These are phyloP conservation scores for Yamadazyma spencermartinsiae DNA, from an alignment of 1,139 yeast species.

Conservation along the genomic window DNA sequence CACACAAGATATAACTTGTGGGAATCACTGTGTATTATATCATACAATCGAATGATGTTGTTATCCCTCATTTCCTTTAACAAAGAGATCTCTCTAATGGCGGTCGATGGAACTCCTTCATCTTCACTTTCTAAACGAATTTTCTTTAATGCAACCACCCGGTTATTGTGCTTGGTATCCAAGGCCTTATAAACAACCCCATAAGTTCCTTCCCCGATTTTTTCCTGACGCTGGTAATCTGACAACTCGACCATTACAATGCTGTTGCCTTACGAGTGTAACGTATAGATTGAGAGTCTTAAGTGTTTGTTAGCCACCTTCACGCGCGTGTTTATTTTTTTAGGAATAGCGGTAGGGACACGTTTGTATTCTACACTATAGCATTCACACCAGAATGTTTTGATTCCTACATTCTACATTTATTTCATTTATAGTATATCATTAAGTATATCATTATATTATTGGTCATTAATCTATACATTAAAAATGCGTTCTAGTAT, in stretches of 20 bases:
- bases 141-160: slow-evolving; percentile 92
- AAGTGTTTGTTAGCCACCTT: too few species aligned
- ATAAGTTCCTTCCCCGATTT: slow-evolving; percentile 97
- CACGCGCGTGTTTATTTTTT: slow-evolving; percentile 2
- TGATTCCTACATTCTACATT: too few species aligned
- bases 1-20: slow-evolving; percentile 91
- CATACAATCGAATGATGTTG: slow-evolving; percentile 86
- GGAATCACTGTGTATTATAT: slow-evolving; percentile 95
- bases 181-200: slow-evolving; percentile 98
- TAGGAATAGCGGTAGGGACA: too few species aligned
- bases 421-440: too few species aligned
- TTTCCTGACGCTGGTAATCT: slow-evolving; percentile 90
- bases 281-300: too few species aligned
- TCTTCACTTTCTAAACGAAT: slow-evolving; percentile 95
- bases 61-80: slow-evolving; percentile 91
- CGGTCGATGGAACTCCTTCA: slow-evolving; percentile 98
- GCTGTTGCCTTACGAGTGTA: too few species aligned
- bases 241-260: slow-evolving; percentile 91
- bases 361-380: too few species aligned
- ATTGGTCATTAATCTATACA: slow-evolving; percentile 1
- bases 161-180: slow-evolving; percentile 83
- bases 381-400: too few species aligned
- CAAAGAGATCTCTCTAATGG: slow-evolving; percentile 92
- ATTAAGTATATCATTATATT: too few species aligned
- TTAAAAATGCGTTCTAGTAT: background rate